phyloP scores from a whole-genome alignment of 495 filamentous ascomycete genomes.

The Xylaria curta region DNA sequence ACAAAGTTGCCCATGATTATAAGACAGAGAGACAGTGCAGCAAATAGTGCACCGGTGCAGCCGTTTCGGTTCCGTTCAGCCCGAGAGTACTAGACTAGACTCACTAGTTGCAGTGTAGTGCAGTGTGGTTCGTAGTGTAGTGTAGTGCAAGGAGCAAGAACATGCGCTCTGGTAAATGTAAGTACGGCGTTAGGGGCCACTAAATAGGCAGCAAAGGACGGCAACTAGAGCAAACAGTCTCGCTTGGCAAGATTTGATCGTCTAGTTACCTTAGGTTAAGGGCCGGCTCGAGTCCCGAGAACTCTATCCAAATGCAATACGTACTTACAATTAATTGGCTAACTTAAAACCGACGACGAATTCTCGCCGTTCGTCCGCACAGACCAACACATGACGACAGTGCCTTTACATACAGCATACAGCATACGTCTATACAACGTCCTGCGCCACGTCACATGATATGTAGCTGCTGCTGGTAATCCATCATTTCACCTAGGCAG shows the following conservation, averaged over 20 bases:
- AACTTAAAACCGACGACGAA: conserved; percentile 21
- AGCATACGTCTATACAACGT: too few relatives aligned
- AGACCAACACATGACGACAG: too few relatives aligned
- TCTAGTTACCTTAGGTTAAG: too few relatives aligned
- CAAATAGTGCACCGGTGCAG: neutral
- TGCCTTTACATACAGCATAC: too few relatives aligned
- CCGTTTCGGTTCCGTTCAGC: neutral
- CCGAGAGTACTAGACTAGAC: neutral
- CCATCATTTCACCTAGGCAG: neutral
- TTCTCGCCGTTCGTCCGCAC: neutral
- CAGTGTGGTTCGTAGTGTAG: too few relatives aligned
- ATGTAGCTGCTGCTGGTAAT: conserved; percentile 20
- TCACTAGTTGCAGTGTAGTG: neutral
- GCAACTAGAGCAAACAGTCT: conserved; percentile 14
- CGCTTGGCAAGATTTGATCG: conserved; percentile 9
- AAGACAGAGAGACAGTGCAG: neutral
- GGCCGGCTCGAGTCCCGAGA: conserved; percentile 13
- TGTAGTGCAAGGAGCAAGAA: neutral
- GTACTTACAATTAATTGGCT: neutral
- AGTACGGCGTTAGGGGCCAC: neutral
- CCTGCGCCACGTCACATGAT: conserved; percentile 24
- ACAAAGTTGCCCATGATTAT: neutral
- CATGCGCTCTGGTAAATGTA: neutral
- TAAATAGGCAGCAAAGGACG: conserved; percentile 6
- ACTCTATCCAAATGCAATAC: neutral